Base-by-base conservation (phyloP, 1,139 yeast species). In the Scheffersomyces lignicola region DNA sequence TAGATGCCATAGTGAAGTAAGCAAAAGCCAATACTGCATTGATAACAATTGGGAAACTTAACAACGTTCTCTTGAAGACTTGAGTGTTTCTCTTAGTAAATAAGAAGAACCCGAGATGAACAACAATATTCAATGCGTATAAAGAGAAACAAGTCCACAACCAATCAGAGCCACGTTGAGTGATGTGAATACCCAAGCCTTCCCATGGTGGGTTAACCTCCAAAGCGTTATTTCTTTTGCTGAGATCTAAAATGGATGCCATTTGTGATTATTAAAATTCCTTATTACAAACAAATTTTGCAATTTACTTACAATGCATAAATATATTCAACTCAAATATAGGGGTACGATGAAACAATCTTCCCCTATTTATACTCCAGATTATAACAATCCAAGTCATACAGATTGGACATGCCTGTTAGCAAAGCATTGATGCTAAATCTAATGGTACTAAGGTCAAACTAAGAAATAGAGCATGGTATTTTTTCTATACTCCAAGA, bases 121-220 rank as follows among this genome's bases (percentile, higher is more conserved):
- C 48, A 16, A 79, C 36, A 10, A 79, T 56, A 7, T 71, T 53
- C 3, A 71, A 38, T 9, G 69, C 69, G 51, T 80, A 76, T 10
- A 65, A 42, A 2, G 77, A 55, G 48, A 81, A 79, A 12, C 67
- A 83, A 1, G 88, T 76, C 87, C 87, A 81, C 44, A 76, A 66
- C 86, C 86, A 81, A 53, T 77, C 76, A 5, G 85, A 77, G 48
- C 88, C 88, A 44, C 76, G 78, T 10, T 52, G 43, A 13, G 83
- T 78, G 32, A 80, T 46, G 40, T 74, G 77, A 50, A 78, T 72
- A 42, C 75, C 79, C 36, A 70, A 56, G 3, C 54, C 58, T 6
- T 52, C 33, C 10, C 69, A 53, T 3, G 65, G 58, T 13, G 78
- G 71, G 48, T 80, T 80, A 38, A 76, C 52, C 4, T 48, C 35